Evolutionary conservation across 352 stramenopile species (phyloP).

Genomic region (Globisporangium cederbergense): DNA sequence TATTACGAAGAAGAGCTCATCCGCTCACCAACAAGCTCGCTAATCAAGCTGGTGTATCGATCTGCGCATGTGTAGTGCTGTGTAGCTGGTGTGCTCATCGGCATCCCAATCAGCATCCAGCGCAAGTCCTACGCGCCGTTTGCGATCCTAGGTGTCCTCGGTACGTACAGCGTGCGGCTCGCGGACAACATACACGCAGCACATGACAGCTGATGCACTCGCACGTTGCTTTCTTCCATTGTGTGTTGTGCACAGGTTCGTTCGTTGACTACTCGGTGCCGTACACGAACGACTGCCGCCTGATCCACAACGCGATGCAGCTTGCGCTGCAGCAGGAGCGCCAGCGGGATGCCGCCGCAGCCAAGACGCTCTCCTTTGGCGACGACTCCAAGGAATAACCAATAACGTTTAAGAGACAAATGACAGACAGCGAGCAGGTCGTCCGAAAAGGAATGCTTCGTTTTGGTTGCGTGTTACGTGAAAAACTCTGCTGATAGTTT

Average conservation of each 20-base stretch:
- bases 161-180: constrained; percentile 22
- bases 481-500: no score
- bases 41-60: not conserved
- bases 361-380: constrained; percentile 11
- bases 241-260: constrained; percentile 37
- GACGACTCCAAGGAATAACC: constrained; percentile 8
- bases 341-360: constrained; percentile 29
- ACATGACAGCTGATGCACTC: not conserved
- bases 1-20: not conserved
- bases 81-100: constrained; percentile 72
- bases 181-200: not conserved
- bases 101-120: constrained; percentile 82
- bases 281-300: constrained; percentile 76
- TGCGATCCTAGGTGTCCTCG: constrained; percentile 68
- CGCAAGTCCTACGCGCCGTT: constrained; percentile 79
- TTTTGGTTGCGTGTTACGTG: not conserved
- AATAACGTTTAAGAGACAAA: not conserved
- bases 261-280: constrained; percentile 85
- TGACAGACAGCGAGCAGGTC: not conserved
- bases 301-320: constrained; percentile 78
- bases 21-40: not conserved
- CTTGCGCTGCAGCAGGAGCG: constrained; percentile 63
- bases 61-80: constrained; percentile 44
- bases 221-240: constrained; percentile 8
- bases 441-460: not conserved